Base-by-base conservation (phyloP, 768 basidiomycete species). In the Amanita pallidorosea region DNA sequence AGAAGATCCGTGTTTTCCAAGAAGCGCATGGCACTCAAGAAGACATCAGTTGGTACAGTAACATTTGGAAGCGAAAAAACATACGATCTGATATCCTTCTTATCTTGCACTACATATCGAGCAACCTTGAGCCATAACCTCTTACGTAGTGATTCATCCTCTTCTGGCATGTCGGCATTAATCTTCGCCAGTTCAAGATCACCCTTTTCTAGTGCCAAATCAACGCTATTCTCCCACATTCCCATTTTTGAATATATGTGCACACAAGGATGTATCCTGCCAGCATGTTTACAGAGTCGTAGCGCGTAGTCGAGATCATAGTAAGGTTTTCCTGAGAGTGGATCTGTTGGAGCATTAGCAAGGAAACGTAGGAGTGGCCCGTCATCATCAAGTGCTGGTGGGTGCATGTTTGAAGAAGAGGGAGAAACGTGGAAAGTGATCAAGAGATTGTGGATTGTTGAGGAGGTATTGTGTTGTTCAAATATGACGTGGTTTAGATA, bases 51-150 rank as follows among this genome's bases (percentile, higher is more conserved):
- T 15, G 53, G 47, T 15, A 37, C 25, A 42, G 12, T 40, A 51
- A 23, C 34, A 29, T 46, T 36, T 9, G 45, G 27, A 50, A 27
- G 50, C 52, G 31, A 27, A 18, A n/a, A 23, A 77, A 29, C 93
- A 57, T 66, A 96, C 96, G 90, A 82, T 72, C 96, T 95, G 66
- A 99, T 95, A 57, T 98, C 96, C 61, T 93, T 86, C 73, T 96
- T 90, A 67, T 97, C 91, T 61, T 95, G 92, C 12, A 99, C 94
- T 38, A 98, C 94, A 67, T 94, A 94, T 55, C 86, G 87, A n/a
- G 96, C 96, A 57, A 98, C 92, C 71, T 97, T 98, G 48, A 99
- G 71, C 96, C 96, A 99, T 47, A 99, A 70, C 65, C 92, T 93
- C 72, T 95, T 98, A 54, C 89, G 71, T 55, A 97, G 61, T 31